Base-by-base conservation (phyloP, 257 asterid genomes). In the Anisodus tanguticus region DNA sequence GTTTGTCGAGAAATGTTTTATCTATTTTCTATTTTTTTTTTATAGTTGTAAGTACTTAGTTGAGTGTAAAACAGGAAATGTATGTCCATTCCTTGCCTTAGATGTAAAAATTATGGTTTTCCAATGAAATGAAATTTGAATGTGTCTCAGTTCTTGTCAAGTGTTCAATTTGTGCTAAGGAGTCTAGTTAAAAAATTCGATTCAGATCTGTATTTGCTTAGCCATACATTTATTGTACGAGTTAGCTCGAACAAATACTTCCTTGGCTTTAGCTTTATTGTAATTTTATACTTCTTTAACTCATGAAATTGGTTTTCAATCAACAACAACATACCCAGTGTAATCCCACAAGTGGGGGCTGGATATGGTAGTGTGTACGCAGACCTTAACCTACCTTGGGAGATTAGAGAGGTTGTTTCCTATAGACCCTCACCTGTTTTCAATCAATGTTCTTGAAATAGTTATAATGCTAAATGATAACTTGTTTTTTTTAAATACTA, bases 391-490 rank as follows among this genome's bases (percentile, higher is more conserved):
- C 35, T 31, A 31, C 35, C 35, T 31, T 31, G 35, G 35, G 35
- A 31, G 35, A 31, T 31, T 31, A 31, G 35, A 31, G 35, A 31
- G 35, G 35, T 31, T 31, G 35, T 31, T 31, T 31, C 35, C 2
- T 31, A 31, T 31, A 31, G 35, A 31, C 35, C 35, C 35, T 31
- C 35, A 1, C 2, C 35, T 31, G 47, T 26, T 10, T 76, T 31
- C 63, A 49, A 31, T 26, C 63, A 76, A 26, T 76, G 64, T 76
- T 53, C 81, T 12, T 51, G 81, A 13, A 51, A 53, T 76, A 76
- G 26, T 76, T 19, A 74, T 49, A 41, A 8, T 69, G 19, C 26
- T 59, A 55, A 13, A 55, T 15, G 2, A 5, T 55, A 69, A 16
- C 31, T 68, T 69, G 54, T 8, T 8, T 8, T 41, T 69, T 16